Percentiles rank a stretch among this genome's conserved stretches.
phyloP scores from a whole-genome alignment of 2,329 filamentous ascomycete species.

The Colletotrichum liaoningense region DNA sequence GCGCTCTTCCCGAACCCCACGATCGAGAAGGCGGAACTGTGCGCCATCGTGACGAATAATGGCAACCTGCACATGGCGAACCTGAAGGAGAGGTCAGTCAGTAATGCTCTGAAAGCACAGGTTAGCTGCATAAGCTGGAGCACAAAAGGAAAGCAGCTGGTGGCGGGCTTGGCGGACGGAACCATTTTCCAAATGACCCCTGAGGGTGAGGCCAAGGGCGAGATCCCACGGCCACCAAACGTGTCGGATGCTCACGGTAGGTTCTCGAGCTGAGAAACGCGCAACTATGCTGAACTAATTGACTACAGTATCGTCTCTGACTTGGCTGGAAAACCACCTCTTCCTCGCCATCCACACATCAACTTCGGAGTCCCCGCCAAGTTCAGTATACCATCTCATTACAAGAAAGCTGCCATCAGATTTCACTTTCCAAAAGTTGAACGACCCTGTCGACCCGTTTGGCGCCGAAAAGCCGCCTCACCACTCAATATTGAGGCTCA shows the following conservation, averaged over 20 bases:
- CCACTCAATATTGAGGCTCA: constrained; percentile 81
- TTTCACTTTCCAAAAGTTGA: constrained; percentile 80
- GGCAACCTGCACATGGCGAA: constrained; percentile 89
- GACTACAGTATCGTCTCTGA: constrained; percentile 76
- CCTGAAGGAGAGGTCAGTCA: constrained; percentile 75
- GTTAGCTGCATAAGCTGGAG: constrained; percentile 94
- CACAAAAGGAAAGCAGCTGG: constrained; percentile 89
- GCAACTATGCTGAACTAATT: constrained; percentile 42
- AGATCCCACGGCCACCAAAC: constrained; percentile 81
- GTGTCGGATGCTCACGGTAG: constrained; percentile 76
- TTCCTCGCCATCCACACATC: constrained; percentile 86
- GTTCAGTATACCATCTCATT: constrained; percentile 83
- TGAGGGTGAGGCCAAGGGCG: constrained; percentile 79
- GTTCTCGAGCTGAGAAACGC: constrained; percentile 41
- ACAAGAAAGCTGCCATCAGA: constrained; percentile 69
- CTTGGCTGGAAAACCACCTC: constrained; percentile 89
- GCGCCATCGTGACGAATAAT: constrained; percentile 82
- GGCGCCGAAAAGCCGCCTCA: constrained; percentile 75
- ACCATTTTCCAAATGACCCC: constrained; percentile 86
- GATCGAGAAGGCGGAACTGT: constrained; percentile 76
- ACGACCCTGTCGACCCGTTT: constrained; percentile 80
- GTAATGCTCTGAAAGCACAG: constrained; percentile 73
- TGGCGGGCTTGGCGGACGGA: constrained; percentile 86
- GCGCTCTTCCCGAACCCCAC: constrained; percentile 85
- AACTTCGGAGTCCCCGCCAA: constrained; percentile 66